A percentile compares a stretch with the other conserved stretches of the same genome.
Evolutionary conservation across 257 asterid species (phyloP).

Genomic region (Plantago major): DNA sequence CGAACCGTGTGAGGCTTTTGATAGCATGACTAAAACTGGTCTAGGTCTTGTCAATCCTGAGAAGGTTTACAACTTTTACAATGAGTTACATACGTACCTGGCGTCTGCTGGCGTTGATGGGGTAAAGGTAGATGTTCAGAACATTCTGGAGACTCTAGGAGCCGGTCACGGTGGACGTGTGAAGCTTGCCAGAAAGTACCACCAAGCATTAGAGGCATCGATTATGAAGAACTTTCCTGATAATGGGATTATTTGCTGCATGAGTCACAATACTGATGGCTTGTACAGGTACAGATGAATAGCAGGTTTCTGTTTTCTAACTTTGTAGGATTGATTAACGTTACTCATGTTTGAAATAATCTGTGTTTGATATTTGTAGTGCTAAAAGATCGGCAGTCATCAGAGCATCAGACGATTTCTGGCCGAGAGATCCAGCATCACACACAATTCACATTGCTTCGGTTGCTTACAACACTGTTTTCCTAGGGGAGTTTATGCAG

Average conservation of each 20-base stretch:
- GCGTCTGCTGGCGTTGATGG: constrained; percentile 29
- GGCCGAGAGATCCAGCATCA: constrained; percentile 94
- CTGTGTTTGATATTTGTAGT: constrained; percentile 31
- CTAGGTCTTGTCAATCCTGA: constrained; percentile 32
- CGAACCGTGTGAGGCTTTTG: constrained; percentile 31
- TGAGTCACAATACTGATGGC: constrained; percentile 91
- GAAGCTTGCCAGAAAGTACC: constrained; percentile 21
- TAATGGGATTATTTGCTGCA: constrained; percentile 87
- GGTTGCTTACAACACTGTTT: constrained; percentile 82
- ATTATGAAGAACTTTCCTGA: constrained; percentile 68
- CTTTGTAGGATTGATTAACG: not conserved
- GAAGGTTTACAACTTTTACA: constrained; percentile 28
- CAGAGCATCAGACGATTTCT: constrained; percentile 88
- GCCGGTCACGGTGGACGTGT: constrained; percentile 38
- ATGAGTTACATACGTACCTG: constrained; percentile 39
- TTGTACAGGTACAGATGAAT: constrained; percentile 61
- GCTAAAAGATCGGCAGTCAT: constrained; percentile 69
- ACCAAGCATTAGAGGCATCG: constrained; percentile 49
- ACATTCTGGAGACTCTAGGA: constrained; percentile 34
- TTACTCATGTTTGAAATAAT: too few species aligned
- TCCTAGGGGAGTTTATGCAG: constrained; percentile 94
- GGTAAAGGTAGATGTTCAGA: constrained; percentile 39
- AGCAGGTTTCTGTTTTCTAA: not conserved
- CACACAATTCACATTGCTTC: constrained; percentile 96
- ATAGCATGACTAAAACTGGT: constrained; percentile 30